Base-by-base conservation (phyloP, 163 green algal species). In the Scenedesmus sp. region DNA sequence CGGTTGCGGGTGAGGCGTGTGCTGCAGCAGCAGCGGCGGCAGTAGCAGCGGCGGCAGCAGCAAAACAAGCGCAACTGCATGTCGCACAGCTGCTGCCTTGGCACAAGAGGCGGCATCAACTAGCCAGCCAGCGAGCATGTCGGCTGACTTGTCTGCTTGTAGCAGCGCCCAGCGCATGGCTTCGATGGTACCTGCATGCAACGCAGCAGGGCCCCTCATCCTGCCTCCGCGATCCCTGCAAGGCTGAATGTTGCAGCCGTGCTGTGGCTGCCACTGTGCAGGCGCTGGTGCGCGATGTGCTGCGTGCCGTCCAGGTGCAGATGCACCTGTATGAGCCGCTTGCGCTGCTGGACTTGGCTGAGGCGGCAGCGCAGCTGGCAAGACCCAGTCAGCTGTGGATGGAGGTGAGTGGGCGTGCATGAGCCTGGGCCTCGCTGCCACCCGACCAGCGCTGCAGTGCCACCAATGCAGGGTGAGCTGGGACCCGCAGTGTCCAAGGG, bases 211-310 rank as follows among this genome's bases (percentile, higher is more conserved):
- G 68, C n/a, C 68, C 30, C 33, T 42, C 22, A n/a, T 42, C 68
- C 35, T 81, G 33, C 20, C 24, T 12, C 20, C 65, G n/a, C 65
- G 12, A 37, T 78, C 20, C 37, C 72, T 51, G 78, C 40, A 59
- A 37, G 30, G 26, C 13, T 70, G 43, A 26, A 26, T 86, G 46
- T 46, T 86, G 46, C 80, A 78, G 33, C 33, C 24, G 72, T 81
- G 72, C 72, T 81, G 72, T 15, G 15, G 16, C 70, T 46, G 70
- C 33, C 7, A 30, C 44, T 7, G 3, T 37, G 42, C 85, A 89
- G 85, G 65, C 85, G 9, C 30, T 89, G 18, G 43, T 89, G n/a
- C 85, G 85, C 18, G 85, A 89, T 53, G 42, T 89, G 42, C 26
- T 83, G 65, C 85, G 68, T 40, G 65, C 65, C 18, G 30, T 89